phyloP scores from a whole-genome alignment of 2,329 filamentous ascomycete species.

The Penicillium sp. region DNA sequence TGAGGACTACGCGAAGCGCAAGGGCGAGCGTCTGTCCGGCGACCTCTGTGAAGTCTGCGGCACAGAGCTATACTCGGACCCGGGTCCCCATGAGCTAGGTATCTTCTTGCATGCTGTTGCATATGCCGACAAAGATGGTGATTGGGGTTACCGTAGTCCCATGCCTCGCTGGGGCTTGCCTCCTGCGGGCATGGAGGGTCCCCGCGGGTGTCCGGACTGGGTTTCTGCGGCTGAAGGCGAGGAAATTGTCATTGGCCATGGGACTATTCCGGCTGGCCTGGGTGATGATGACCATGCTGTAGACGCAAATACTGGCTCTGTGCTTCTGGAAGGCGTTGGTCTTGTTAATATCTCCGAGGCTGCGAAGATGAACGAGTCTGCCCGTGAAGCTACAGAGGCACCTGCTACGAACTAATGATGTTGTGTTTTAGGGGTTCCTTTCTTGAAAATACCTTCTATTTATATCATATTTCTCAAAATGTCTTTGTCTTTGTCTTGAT shows the following conservation, averaged over 20 bases:
- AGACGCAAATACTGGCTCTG: constrained; percentile 21
- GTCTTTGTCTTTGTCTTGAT: constrained; percentile 4
- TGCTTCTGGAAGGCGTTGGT: constrained; percentile 37
- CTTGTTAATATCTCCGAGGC: constrained; percentile 32
- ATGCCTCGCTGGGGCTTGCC: constrained; percentile 86
- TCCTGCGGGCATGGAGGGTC: constrained; percentile 68
- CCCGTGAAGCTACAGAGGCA: background rate
- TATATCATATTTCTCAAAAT: background rate
- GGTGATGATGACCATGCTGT: constrained; percentile 22
- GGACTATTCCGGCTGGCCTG: constrained; percentile 29
- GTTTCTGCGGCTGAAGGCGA: constrained; percentile 37
- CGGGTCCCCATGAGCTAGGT: constrained; percentile 81
- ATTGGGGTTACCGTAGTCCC: constrained; percentile 83
- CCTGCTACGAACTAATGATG: constrained; percentile 1
- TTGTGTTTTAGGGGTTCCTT: background rate
- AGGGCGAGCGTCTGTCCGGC: constrained; percentile 91
- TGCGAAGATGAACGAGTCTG: constrained; percentile 1
- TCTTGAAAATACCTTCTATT: constrained; percentile 5
- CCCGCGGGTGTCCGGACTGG: constrained; percentile 60
- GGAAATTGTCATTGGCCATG: constrained; percentile 41
- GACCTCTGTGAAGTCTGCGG: constrained; percentile 75
- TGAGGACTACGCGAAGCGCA: constrained; percentile 81
- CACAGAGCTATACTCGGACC: constrained; percentile 90
- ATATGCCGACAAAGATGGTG: constrained; percentile 79
- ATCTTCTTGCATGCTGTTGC: constrained; percentile 91